Evolutionary conservation across 1,284 basidiomycete genomes (phyloP), one percentile per base, ranked within the genome.

Genomic region (Ceratobasidium sp.): DNA sequence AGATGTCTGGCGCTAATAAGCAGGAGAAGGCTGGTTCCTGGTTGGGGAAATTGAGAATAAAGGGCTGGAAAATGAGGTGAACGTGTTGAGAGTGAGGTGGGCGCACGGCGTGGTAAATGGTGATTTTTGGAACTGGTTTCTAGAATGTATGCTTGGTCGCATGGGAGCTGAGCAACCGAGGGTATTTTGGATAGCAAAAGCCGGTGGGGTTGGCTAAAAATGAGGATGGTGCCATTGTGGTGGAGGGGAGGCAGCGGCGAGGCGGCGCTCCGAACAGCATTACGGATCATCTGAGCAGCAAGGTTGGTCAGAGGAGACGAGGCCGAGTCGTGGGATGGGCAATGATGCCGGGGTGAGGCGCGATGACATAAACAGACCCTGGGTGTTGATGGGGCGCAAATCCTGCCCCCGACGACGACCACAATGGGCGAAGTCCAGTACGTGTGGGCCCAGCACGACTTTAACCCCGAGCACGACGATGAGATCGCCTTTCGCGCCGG

Each of bases 391-490:
- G 46, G 26, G 36, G 36, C 32, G n/a, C 28, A 39, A 46, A 32
- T 53, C 21, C 41, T 59, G 53, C 23, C 5, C 30, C 45, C 23
- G 65, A 69, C 43, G 16, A 48, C 46, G 39, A 59, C 58, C n/a
- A 58, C 61, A 21, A 59, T 64, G 65, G 67, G 57, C 21, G 74
- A 48, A 18, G 43, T 61, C n/a, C 83, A 85, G 74, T 86, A 84
- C 79, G 91, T 94, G 71, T 93, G 92, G 78, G 94, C 92, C 1
- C 83, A 93, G 30, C 92, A 96, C 80, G 90, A 93, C 79, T 98
- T 98, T 78, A 78, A 83, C 18, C 96, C 96, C 9, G 96, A 99
- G 82, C 90, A 98, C 80, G 92, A 93, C 64, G 97, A 99, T 82
- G 97, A 99, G 81, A 88, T 98, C 62, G 80, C 89, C 3, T 98